Conservation (phyloP, 441 rosid species). For the Sinapis alba region DNA sequence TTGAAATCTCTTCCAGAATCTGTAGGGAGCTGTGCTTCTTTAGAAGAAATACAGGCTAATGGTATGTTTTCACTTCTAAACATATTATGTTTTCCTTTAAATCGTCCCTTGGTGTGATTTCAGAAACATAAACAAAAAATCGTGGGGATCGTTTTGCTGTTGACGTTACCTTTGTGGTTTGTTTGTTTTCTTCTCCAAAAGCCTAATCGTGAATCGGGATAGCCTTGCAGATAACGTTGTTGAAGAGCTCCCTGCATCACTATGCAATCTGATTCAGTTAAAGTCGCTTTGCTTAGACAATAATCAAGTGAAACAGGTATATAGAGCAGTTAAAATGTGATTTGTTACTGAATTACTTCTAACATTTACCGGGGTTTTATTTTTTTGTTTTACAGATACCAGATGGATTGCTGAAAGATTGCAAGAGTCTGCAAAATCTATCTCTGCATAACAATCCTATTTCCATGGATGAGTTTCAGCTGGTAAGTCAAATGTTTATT, state of each 20-base stretch:
- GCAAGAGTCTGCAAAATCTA: conserved; percentile 85
- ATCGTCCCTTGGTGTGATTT: too few relatives aligned
- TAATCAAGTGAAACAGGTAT: conserved; percentile 78
- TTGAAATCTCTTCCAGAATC: conserved; percentile 90
- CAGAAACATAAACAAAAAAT: too few relatives aligned
- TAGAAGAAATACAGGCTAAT: conserved; percentile 90
- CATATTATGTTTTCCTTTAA: neutral
- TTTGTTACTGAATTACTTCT: neutral
- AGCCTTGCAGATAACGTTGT: conserved; percentile 74
- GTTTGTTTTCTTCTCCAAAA: conserved; percentile 14
- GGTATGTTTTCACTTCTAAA: conserved; percentile 47
- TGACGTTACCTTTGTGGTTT: neutral
- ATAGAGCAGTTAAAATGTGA: neutral
- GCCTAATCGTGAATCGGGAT: conserved; percentile 34
- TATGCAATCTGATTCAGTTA: conserved; percentile 77
- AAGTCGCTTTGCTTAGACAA: conserved; percentile 78
- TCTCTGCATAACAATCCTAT: conserved; percentile 89
- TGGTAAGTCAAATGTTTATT: conserved; percentile 46
- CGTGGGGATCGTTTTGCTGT: neutral
- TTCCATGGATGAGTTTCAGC: conserved; percentile 93
- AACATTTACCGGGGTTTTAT: conserved; percentile 17
- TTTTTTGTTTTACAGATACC: conserved; percentile 59
- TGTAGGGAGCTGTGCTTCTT: conserved; percentile 89
- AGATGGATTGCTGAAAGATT: conserved; percentile 70
- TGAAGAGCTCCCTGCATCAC: conserved; percentile 77